Evolutionary conservation across 371 early-diverging fungal genomes (phyloP).

Genomic region (Smittium mucronatum): DNA sequence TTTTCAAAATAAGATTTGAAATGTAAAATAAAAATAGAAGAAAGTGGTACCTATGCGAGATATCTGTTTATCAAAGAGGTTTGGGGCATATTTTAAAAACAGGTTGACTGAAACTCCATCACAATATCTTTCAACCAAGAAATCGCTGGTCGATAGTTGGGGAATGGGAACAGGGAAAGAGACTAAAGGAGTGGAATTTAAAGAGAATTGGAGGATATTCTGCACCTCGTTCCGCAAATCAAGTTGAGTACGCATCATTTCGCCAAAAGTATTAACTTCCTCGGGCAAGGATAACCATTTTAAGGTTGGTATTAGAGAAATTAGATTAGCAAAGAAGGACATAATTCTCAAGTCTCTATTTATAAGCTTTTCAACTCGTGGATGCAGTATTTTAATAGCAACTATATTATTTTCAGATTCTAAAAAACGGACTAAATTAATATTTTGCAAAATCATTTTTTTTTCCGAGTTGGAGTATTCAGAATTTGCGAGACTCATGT

Average conservation of each 20-base stretch:
- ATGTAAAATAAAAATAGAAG: no score
- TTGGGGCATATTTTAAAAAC: slow-evolving; percentile 45
- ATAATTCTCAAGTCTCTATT: slow-evolving; percentile 69
- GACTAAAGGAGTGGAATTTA: slow-evolving; percentile 39
- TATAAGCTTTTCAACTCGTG: slow-evolving; percentile 53
- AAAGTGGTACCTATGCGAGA: slow-evolving; percentile 31
- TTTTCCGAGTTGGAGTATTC: neutral
- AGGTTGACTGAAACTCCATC: slow-evolving; percentile 60
- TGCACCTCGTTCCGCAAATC: slow-evolving; percentile 74
- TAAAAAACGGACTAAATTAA: neutral
- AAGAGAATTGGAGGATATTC: slow-evolving; percentile 55
- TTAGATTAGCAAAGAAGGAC: slow-evolving; percentile 45
- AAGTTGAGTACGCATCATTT: slow-evolving; percentile 85
- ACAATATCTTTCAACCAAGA: slow-evolving; percentile 72
- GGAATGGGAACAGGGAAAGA: slow-evolving; percentile 56
- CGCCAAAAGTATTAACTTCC: slow-evolving; percentile 73
- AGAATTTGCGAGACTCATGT: neutral
- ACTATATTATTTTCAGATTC: slow-evolving; percentile 25
- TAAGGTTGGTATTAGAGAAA: slow-evolving; percentile 57
- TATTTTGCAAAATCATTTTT: neutral
- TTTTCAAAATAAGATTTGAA: neutral
- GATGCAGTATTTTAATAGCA: slow-evolving; percentile 92
- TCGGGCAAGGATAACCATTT: slow-evolving; percentile 75
- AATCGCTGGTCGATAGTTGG: slow-evolving; percentile 44
- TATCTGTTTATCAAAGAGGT: slow-evolving; percentile 50